Base-by-base conservation (phyloP, 108 stramenopile genomes). In the Nitzschia putrida region DNA sequence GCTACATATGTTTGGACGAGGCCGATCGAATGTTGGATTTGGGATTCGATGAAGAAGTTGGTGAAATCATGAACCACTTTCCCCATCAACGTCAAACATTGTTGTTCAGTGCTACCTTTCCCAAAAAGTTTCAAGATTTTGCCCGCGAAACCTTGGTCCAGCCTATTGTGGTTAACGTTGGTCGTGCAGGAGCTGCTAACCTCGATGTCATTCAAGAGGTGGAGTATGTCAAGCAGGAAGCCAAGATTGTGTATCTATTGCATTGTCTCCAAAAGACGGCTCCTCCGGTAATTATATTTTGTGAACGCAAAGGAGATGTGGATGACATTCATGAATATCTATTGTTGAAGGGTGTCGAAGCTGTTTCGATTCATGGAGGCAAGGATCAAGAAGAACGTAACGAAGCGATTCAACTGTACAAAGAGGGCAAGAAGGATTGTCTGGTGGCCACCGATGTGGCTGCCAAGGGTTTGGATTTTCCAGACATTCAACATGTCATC, bases 161-260 rank as follows among this genome's bases (percentile, higher is more conserved):
- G 66, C 97, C 99, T 21, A 89, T 99, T 37, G 87, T 97, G 5
- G 97, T 99, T 38, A 99, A 99, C 77, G 98, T 98, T 20, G 96
- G 97, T 14, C 85, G 99, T 11, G 98, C 98, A 3, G 99, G 99
- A 24, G 99, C 99, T 11, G 98, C 99, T 16, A 98, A 96, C 70
- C 71, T 98, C n/a, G 98, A 99, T 80, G 97, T 99, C 10, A 98
- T 99, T 70, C 98, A 99, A 80, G 99, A 99, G 82, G 97, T 99
- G 57, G 99, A 99, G 71, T 97, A 98, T 69, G 97, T 99, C 59
- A 97, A 97, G 77, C 88, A 96, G 65, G 99, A 99, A 67, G 97
- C 97, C 14, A 97, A 96, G 73, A 97, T 98, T 65, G 93, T 97
- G 7, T 97, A 98, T 50, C 76, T 98, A 25, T 80, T 99, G 65